Conservation (phyloP, 768 basidiomycete species). For the Pleurotus ostreatus region DNA sequence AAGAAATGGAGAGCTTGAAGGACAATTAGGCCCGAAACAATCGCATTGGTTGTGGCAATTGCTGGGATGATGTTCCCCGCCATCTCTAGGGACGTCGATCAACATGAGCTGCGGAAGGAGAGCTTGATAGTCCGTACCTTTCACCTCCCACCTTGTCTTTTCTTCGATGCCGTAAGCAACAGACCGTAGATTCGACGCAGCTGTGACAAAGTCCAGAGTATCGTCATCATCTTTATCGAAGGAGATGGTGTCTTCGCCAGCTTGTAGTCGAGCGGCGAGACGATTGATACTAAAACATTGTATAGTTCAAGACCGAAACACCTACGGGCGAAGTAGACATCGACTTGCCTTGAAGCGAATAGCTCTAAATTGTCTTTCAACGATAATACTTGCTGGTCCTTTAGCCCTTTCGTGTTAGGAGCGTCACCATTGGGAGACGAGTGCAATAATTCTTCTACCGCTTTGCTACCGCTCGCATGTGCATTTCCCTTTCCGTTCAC, state of each 20-base stretch:
- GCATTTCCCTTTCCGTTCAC: slow-evolving; percentile 13
- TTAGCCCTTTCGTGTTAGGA: slow-evolving; percentile 37
- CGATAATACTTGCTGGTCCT: slow-evolving; percentile 77
- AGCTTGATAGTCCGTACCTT: slow-evolving; percentile 53
- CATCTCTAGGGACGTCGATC: slow-evolving; percentile 63
- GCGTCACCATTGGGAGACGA: slow-evolving; percentile 2
- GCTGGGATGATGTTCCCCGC: slow-evolving; percentile 99
- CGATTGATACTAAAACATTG: slow-evolving; percentile 64
- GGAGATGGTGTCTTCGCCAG: slow-evolving; percentile 67
- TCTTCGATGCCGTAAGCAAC: slow-evolving; percentile 83
- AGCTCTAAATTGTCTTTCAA: slow-evolving; percentile 79
- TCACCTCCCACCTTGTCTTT: slow-evolving; percentile 96
- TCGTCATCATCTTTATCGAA: slow-evolving; percentile 99
- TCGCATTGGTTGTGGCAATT: slow-evolving; percentile 98
- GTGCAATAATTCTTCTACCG: slow-evolving; percentile 13
- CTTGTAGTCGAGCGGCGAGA: slow-evolving; percentile 62
- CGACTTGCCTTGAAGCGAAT: slow-evolving; percentile 75
- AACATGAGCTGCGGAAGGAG: neutral
- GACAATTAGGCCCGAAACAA: slow-evolving; percentile 92
- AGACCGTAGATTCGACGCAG: slow-evolving; percentile 89
- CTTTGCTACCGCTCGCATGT: slow-evolving; percentile 17
- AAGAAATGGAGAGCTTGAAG: slow-evolving; percentile 87
- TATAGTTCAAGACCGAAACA: neutral
- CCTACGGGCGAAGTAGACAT: neutral
- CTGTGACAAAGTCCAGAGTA: slow-evolving; percentile 93